phyloP scores from a whole-genome alignment of 2,329 filamentous ascomycete genomes.

The Trichoderma hamatum region DNA sequence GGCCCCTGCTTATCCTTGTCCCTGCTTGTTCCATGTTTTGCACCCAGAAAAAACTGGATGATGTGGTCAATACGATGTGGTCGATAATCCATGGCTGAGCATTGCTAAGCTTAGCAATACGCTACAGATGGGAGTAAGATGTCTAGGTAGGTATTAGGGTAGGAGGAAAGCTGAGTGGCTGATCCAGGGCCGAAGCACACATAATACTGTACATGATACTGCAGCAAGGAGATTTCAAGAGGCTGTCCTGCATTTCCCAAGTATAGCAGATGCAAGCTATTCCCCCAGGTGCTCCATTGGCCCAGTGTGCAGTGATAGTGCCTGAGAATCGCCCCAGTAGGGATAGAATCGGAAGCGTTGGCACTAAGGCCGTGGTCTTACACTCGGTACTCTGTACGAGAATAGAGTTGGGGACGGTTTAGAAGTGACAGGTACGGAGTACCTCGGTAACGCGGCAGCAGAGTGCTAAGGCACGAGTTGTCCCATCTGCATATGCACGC shows the following conservation, averaged over 20 bases:
- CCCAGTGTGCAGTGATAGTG: not conserved
- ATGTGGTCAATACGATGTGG: not conserved
- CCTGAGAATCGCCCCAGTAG: not conserved
- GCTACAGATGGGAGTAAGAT: not conserved
- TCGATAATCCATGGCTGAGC: not conserved
- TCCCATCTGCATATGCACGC: conserved; percentile 14
- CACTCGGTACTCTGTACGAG: not conserved
- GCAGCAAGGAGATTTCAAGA: not conserved
- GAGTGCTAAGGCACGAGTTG: not conserved
- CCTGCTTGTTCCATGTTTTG: not conserved
- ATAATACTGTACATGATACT: not conserved
- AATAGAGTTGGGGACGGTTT: not conserved
- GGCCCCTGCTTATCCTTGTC: not conserved
- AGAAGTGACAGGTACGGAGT: not conserved
- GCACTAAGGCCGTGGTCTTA: not conserved
- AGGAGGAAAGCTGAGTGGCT: not conserved
- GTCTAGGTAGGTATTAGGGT: not conserved
- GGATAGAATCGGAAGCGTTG: not conserved
- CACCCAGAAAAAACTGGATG: not conserved
- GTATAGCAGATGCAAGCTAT: not conserved
- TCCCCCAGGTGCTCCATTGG: not conserved
- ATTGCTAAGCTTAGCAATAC: not conserved
- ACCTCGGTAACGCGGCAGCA: not conserved
- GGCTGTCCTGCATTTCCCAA: not conserved
- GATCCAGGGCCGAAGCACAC: not conserved